Evolutionary conservation across 495 filamentous ascomycete genomes (phyloP), one percentile per base, ranked within the genome.

Genomic region (Podospora bellae-mahoneyi): DNA sequence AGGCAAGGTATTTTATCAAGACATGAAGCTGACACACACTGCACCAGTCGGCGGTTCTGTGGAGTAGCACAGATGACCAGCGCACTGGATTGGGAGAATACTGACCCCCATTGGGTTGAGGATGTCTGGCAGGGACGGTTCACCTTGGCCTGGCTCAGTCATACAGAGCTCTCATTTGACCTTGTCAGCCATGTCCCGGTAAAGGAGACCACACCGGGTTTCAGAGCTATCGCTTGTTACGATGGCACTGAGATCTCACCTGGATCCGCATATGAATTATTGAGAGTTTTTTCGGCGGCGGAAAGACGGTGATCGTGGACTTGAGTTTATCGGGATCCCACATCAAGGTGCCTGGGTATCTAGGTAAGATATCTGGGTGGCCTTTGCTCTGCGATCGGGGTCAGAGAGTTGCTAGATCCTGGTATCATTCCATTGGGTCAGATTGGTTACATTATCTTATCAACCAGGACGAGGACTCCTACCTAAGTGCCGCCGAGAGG

Each of bases 131-230:
- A 62, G 27, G 60, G 60, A 4, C 60, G 60, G 27, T 62, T 62
- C 23, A 62, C 60, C 19, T 62, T 62, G 23, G 4, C 23, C 23
- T 62, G 60, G 60, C 60, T 62, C 9, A 62, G 26, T 28, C 60
- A 62, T 27, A 28, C 60, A 32, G 60, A 62, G 16, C 60, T 62
- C 4, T 62, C 60, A n/a, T 62, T 62, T 62, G 60, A 62, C 32
- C 30, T 62, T 15, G 60, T 62, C 60, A 62, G 19, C 6, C 60
- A 62, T 32, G 60, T 62, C 2, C 60, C 60, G 2, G 60, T 62
- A 5, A 62, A 34, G 15, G 60, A 62, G 30, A 62, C 26, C 18
- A 62, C 60, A 0, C 60, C 60, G 1, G 16, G 27, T 2, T 62
- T 62, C 30, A 62, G 60, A 15, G 60, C 60, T 18, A n/a, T 62